phyloP scores from a whole-genome alignment of 1,284 basidiomycete species.

The Trichosporon sp. region DNA sequence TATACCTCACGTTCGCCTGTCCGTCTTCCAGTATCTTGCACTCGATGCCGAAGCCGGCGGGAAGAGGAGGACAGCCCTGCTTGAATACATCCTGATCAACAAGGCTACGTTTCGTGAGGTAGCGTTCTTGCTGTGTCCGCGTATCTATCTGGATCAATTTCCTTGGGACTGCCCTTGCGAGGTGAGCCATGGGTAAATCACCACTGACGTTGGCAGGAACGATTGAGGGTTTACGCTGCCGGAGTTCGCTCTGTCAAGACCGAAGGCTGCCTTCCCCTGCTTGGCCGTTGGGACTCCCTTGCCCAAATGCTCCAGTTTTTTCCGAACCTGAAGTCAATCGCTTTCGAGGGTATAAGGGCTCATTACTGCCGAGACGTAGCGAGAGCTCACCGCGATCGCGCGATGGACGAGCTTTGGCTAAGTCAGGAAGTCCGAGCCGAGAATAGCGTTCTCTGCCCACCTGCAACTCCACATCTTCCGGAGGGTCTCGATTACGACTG shows the following conservation, averaged over 20 bases:
- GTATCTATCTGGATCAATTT: not conserved
- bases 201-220: not conserved
- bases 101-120: not conserved
- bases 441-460: not conserved
- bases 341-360: not conserved
- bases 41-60: too few relatives aligned
- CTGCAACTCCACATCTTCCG: not conserved
- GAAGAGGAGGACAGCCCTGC: not conserved
- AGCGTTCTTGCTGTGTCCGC: not conserved
- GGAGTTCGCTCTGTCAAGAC: not conserved
- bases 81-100: not conserved
- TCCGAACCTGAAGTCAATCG: not conserved
- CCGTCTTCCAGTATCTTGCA: not conserved
- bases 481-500: not conserved
- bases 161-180: not conserved
- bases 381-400: too few relatives aligned
- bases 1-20: not conserved
- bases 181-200: not conserved
- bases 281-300: not conserved
- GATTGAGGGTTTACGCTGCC: not conserved
- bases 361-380: not conserved
- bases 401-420: too few relatives aligned
- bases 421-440: too few relatives aligned
- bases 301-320: not conserved
- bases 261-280: not conserved